phyloP scores from a whole-genome alignment of 495 filamentous ascomycete species.

The Cudoniella acicularis region DNA sequence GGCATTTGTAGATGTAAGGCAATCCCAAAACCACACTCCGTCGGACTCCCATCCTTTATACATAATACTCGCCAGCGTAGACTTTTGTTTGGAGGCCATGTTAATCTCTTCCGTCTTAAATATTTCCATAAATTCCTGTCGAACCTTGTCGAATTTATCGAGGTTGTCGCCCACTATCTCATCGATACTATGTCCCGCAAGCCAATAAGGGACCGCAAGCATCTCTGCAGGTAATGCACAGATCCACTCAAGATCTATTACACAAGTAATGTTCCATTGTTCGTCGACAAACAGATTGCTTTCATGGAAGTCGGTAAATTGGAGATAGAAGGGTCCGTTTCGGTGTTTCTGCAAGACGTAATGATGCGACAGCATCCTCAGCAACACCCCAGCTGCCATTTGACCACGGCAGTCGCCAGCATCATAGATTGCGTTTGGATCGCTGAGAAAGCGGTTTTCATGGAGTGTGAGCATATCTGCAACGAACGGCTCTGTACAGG shows the following conservation, averaged over 20 bases:
- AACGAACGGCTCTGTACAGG: slow-evolving; percentile 31
- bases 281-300: slow-evolving; percentile 35
- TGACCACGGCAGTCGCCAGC: slow-evolving; percentile 30
- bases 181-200: slow-evolving; percentile 30
- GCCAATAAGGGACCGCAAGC: slow-evolving; percentile 33
- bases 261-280: slow-evolving; percentile 31
- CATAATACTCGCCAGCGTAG: slow-evolving; percentile 11
- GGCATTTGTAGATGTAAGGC: slow-evolving; percentile 21
- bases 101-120: slow-evolving; percentile 16
- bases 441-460: slow-evolving; percentile 31
- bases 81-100: slow-evolving; percentile 2
- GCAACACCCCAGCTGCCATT: slow-evolving; percentile 26
- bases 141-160: slow-evolving; percentile 16
- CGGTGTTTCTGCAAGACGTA: slow-evolving; percentile 28
- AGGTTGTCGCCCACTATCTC: slow-evolving; percentile 18
- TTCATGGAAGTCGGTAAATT: slow-evolving; percentile 28
- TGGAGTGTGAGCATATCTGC: slow-evolving; percentile 31
- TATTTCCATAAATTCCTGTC: slow-evolving; percentile 16
- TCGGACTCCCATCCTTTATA: slow-evolving; percentile 12
- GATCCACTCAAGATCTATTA: slow-evolving; percentile 38
- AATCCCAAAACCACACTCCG: slow-evolving; percentile 17
- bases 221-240: slow-evolving; percentile 35
- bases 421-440: slow-evolving; percentile 33
- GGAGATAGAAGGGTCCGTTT: slow-evolving; percentile 19
- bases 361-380: slow-evolving; percentile 28